Base-by-base conservation (phyloP, 2,329 filamentous ascomycete species). In the Aaosphaeria pasadenensis region DNA sequence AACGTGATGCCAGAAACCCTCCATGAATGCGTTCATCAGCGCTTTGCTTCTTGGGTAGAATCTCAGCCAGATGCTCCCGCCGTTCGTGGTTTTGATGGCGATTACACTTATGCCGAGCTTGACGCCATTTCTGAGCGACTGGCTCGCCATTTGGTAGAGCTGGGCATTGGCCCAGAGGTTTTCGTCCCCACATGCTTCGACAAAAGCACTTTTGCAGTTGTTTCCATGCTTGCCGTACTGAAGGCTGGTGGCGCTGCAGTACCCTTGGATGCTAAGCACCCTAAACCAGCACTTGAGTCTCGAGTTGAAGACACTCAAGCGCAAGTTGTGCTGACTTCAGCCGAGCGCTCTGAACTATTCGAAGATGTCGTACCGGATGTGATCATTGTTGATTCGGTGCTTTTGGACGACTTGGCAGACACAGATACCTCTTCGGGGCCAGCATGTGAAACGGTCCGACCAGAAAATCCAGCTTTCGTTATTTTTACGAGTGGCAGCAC, bases 331-430 rank as follows among this genome's bases (percentile, higher is more conserved):
- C 54, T 76, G 4, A 72, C 71, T 1, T 70, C 72, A 1, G 62
- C 67, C 0, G 48, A 58, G 11, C 67, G 67, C 13, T 63, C 68
- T 4, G 64, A 71, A 7, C 57, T 70, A 2, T 71, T 76, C 7
- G 71, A 76, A 43, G 69, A 70, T 33, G 64, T 66, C 3, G 69
- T 73, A 4, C 67, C 73, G 1, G 71, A 71, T 46, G 70, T 76
- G 5, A 62, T 56, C 46, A 51, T 60, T 17, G 56, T 69, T 24
- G 59, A 66, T 44, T 49, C 49, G 9, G 52, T 53, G 6, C 49
- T 75, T 5, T 57, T 75, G 4, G 63, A 73, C 4, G 60, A 64
- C 29, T 57, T 75, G 1, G 56, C 55, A n/a, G 33, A 47, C n/a
- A 6, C 53, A 5, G 30, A 47, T 0, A 36, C 48, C 5, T 24